Conservation (phyloP, 2,329 filamentous ascomycete species). For the Apiospora hydei region DNA sequence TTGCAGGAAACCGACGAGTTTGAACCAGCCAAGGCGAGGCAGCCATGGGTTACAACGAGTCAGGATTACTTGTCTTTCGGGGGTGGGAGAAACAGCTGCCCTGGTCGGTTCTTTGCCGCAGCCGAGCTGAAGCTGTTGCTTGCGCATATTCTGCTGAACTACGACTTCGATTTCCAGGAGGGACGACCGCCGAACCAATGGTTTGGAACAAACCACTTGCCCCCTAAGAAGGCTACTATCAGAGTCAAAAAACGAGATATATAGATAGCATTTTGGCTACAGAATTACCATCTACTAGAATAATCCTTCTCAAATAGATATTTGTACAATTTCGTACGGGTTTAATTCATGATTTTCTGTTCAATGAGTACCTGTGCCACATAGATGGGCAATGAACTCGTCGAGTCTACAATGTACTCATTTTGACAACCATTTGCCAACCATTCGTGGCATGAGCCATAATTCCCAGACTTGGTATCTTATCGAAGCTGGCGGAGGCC, state of each 20-base stretch:
- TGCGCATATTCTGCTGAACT: conserved; percentile 36
- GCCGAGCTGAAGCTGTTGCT: conserved; percentile 46
- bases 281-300: not conserved
- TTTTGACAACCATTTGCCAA: too few species aligned
- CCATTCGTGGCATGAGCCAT: not conserved
- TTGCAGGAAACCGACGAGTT: not conserved
- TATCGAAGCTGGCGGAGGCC: not conserved
- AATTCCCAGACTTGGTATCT: too few species aligned
- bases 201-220: conserved; percentile 40
- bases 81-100: conserved; percentile 48
- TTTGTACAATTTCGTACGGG: too few species aligned
- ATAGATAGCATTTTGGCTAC: not conserved
- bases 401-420: not conserved
- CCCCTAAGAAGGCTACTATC: conserved; percentile 41
- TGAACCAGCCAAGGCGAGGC: not conserved
- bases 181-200: conserved; percentile 41
- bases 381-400: not conserved
- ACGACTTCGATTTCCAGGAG: conserved; percentile 37
- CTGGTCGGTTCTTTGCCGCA: conserved; percentile 48
- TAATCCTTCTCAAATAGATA: too few species aligned
- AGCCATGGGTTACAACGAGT: conserved; percentile 40
- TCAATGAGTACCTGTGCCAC: too few species aligned
- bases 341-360: too few species aligned
- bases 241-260: conserved; percentile 32
- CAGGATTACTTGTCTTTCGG: conserved; percentile 45